Evolutionary conservation across 805 yeast species (phyloP).

Genomic region (Kregervanrija fluxuum): DNA sequence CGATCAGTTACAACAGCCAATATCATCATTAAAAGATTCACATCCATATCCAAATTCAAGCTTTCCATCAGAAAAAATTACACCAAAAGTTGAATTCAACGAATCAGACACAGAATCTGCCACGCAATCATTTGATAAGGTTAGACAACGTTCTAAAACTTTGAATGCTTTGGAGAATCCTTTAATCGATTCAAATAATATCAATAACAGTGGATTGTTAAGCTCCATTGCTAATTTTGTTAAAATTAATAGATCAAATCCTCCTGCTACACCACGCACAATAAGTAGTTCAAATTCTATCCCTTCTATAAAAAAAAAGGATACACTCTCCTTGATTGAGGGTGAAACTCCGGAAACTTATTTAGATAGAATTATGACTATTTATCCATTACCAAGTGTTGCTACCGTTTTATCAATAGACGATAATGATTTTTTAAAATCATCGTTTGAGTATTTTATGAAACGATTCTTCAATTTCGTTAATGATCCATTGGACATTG

Average conservation of each 20-base stretch:
- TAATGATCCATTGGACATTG: constrained; percentile 55
- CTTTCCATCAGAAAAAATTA: no score
- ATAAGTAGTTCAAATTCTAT: constrained; percentile 3
- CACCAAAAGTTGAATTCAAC: neutral
- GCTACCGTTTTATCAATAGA: constrained; percentile 25
- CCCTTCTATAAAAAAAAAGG: neutral
- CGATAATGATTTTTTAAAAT: constrained; percentile 23
- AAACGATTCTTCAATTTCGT: constrained; percentile 39
- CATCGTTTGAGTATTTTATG: constrained; percentile 19
- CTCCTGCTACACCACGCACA: constrained; percentile 2
- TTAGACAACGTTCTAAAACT: constrained; percentile 28
- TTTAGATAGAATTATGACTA: constrained; percentile 24
- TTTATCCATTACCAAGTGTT: constrained; percentile 20
- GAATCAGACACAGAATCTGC: neutral
- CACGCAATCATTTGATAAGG: constrained; percentile 1
- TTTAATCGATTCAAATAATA: constrained; percentile 5
- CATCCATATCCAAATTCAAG: neutral
- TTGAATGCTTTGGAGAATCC: constrained; percentile 22
- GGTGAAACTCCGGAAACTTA: constrained; percentile 28
- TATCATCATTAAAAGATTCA: no score
- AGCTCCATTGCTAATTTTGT: constrained; percentile 25
- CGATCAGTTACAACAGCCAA: neutral
- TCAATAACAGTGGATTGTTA: constrained; percentile 18
- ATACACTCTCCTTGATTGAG: constrained; percentile 2
- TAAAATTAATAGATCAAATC: constrained; percentile 12